Evolutionary conservation across 2,329 filamentous ascomycete species (phyloP).

Genomic region (Periglandula ipomoeae): DNA sequence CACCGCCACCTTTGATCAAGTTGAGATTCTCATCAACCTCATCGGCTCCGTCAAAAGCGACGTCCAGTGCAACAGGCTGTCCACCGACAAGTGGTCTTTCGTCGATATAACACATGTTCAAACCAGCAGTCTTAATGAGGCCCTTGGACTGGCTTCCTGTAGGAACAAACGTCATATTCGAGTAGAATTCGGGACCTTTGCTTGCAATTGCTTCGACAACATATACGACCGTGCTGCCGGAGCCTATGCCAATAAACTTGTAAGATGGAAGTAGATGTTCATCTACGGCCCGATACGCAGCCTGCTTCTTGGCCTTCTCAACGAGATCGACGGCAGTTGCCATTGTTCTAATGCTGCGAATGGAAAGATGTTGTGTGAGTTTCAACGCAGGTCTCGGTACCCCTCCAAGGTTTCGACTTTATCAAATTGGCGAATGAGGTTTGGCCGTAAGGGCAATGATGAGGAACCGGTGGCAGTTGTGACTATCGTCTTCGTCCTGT

Average conservation of each 20-base stretch:
- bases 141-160: constrained; percentile 88
- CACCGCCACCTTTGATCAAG: constrained; percentile 94
- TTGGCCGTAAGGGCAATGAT: too few species aligned
- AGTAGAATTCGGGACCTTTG: constrained; percentile 43
- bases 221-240: constrained; percentile 73
- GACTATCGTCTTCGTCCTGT: neutral
- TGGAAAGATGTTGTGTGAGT: neutral
- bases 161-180: constrained; percentile 74
- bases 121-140: constrained; percentile 69
- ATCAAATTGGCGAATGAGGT: too few species aligned
- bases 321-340: constrained; percentile 35
- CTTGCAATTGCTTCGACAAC: constrained; percentile 72
- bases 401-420: neutral
- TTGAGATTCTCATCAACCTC: constrained; percentile 93
- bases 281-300: constrained; percentile 63
- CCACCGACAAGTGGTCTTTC: constrained; percentile 47
- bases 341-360: constrained; percentile 21
- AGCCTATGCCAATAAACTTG: constrained; percentile 68
- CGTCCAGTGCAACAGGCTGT: constrained; percentile 55
- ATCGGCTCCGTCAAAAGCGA: constrained; percentile 93
- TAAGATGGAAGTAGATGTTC: constrained; percentile 58
- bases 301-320: constrained; percentile 66
- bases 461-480: neutral
- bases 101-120: constrained; percentile 71
- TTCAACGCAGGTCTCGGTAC: neutral